phyloP scores from a whole-genome alignment of 2,329 filamentous ascomycete species.

The Cordyceps fumosorosea region DNA sequence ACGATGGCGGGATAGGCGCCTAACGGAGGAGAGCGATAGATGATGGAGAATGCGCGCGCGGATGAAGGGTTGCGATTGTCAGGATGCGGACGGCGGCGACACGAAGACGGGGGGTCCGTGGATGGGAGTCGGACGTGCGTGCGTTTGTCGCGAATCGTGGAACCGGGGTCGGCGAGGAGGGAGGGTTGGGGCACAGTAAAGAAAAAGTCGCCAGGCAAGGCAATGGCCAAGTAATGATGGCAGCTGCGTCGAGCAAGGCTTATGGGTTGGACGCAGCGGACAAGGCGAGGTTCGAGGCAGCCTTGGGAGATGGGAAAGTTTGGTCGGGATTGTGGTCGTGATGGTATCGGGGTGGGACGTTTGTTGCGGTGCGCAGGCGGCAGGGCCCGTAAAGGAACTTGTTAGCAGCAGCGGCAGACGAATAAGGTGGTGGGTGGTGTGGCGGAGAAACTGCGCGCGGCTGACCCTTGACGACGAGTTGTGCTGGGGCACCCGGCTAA shows the following conservation, averaged over 20 bases:
- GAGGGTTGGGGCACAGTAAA: not conserved
- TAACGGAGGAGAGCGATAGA: not conserved
- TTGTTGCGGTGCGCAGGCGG: not conserved
- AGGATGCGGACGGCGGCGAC: not conserved
- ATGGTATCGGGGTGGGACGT: slow-evolving; percentile 5
- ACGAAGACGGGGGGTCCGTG: not conserved
- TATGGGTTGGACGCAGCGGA: not conserved
- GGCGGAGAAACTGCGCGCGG: slow-evolving; percentile 10
- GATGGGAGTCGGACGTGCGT: not conserved
- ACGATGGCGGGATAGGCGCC: not conserved
- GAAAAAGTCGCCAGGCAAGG: not conserved
- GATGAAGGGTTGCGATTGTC: not conserved
- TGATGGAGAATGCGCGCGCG: not conserved
- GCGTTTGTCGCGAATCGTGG: slow-evolving; percentile 10
- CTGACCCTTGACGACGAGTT: not conserved
- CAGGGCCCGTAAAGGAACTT: not conserved
- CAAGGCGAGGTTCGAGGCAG: not conserved
- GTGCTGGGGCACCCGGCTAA: not conserved
- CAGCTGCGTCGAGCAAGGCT: not conserved
- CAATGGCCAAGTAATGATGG: not conserved
- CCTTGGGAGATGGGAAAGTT: slow-evolving; percentile 2
- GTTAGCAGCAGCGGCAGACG: not conserved
- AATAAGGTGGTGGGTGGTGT: not conserved
- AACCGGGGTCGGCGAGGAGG: not conserved
- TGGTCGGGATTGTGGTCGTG: not conserved